Evolutionary conservation across 2,329 filamentous ascomycete genomes (phyloP), one percentile per base, ranked within the genome.

Genomic region (Trichoderma sp.): DNA sequence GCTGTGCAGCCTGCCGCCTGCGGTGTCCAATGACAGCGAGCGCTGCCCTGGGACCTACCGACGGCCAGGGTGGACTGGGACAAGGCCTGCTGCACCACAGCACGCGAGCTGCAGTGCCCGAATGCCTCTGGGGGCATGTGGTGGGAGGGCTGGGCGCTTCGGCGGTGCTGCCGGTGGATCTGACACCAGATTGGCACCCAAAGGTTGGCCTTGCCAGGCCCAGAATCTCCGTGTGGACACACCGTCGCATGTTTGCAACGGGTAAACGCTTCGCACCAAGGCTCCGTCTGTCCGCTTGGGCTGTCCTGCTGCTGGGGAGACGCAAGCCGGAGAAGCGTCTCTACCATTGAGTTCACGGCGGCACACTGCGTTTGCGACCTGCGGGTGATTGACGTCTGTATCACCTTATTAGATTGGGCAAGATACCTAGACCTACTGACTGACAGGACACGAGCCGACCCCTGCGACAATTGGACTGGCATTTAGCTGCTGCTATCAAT

Each of bases 91-190:
- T 66, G 64, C 50, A 45, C 51, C 54, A 67, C 65, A 69, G 64
- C 68, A 69, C 63, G 64, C 69, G 67, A 67, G 61, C 66, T 70
- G 71, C 69, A 72, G 71, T 65, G 67, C 67, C n/a, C 41, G 34
- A 21, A n/a, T 39, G 30, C 51, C 62, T 64, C 47, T 58, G 44
- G 43, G 62, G 54, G 51, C 24, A 52, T 34, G 14, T 28, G 34
- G 10, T 41, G 47, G 48, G 60, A 39, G 26, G 50, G 24, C 41
- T 63, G 34, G 60, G 60, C 60, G 47, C 48, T 48, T 60, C 26
- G 52, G 59, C 59, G 60, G 59, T 63, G 64, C 45, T 63, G 60
- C 48, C 30, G 51, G 59, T 66, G 64, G 64, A 57, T 45, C 64
- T 62, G 50, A 50, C 52, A 50, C 51, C 50, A 59, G 60, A 50